These are phyloP conservation scores for Quercus tomentella DNA, from an alignment of 331 rosid species.

Conservation along the genomic window DNA sequence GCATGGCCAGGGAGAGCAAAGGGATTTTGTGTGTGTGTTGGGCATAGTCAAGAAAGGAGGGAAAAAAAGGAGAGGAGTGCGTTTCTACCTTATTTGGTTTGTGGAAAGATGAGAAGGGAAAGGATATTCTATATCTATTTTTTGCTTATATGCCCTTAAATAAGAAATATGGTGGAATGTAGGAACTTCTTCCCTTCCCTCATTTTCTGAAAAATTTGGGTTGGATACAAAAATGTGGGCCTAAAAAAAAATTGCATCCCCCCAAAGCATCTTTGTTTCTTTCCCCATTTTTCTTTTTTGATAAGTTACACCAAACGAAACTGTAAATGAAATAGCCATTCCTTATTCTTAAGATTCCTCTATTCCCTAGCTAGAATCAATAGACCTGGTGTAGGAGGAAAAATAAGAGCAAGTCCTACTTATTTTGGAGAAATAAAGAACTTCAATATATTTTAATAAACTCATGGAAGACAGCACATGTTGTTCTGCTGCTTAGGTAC, in stretches of 20 bases:
- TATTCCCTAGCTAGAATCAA: not conserved
- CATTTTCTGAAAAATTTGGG: not conserved
- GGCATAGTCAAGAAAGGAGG: not conserved
- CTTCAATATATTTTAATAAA: not conserved
- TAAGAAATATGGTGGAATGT: not conserved
- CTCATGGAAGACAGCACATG: not conserved
- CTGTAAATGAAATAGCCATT: not conserved
- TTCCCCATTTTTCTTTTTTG: too few species aligned
- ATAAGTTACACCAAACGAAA: not conserved
- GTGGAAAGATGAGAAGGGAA: too few species aligned
- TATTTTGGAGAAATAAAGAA: not conserved
- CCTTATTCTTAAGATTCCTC: not conserved
- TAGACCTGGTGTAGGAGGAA: not conserved
- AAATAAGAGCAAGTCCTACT: not conserved
- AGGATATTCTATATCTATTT: too few species aligned
- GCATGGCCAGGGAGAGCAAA: not conserved
- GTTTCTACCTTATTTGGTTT: too few species aligned
- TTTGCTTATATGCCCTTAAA: too few species aligned
- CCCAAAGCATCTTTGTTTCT: not conserved
- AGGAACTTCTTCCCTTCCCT: not conserved
- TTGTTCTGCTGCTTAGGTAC: not conserved
- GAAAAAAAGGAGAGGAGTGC: not conserved
- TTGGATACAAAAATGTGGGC: not conserved
- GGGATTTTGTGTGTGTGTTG: not conserved
- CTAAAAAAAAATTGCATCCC: not conserved